A percentile compares a stretch with the other conserved stretches of the same genome.
These are phyloP conservation scores for Cladophialophora carrionii DNA, from an alignment of 2,329 filamentous ascomycete species.

Conservation along the genomic window DNA sequence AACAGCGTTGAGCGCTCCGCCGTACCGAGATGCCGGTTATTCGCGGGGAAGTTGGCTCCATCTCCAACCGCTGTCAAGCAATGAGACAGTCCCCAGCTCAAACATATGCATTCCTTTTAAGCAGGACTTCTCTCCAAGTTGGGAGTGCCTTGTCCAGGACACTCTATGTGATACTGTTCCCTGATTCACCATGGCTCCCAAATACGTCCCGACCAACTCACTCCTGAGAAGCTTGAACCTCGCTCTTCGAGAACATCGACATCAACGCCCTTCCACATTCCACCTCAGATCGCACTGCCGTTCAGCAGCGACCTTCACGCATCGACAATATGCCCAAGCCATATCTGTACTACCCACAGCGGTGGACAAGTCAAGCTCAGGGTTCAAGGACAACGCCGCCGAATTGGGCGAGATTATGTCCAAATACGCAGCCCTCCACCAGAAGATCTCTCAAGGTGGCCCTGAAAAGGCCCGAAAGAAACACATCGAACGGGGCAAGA, in stretches of 20 bases:
- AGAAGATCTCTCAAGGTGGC: conserved; percentile 74
- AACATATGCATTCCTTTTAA: background rate
- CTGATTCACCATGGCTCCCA: conserved; percentile 22
- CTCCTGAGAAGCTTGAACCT: conserved; percentile 28
- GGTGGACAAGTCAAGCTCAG: conserved; percentile 75
- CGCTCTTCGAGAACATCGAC: conserved; percentile 25
- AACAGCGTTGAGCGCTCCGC: too few species aligned
- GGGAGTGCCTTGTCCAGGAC: background rate
- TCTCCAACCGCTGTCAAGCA: conserved; percentile 1
- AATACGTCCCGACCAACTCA: conserved; percentile 23
- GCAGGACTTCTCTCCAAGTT: background rate
- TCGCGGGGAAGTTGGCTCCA: conserved; percentile 1
- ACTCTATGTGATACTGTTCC: background rate
- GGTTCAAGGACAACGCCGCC: conserved; percentile 78
- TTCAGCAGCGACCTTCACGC: conserved; percentile 73
- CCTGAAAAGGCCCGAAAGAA: conserved; percentile 81
- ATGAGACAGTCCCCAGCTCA: background rate
- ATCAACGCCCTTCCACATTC: conserved; percentile 11
- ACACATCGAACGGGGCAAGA: conserved; percentile 85
- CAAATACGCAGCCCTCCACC: conserved; percentile 70
- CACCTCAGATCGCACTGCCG: conserved; percentile 38
- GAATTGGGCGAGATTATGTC: conserved; percentile 76
- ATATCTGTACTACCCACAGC: conserved; percentile 77
- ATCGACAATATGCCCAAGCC: conserved; percentile 77
- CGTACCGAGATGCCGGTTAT: background rate